A percentile compares a stretch with the other conserved stretches of the same genome.
These are phyloP conservation scores for Beauveria varroae DNA, from an alignment of 2,329 filamentous ascomycete species.

Conservation along the genomic window DNA sequence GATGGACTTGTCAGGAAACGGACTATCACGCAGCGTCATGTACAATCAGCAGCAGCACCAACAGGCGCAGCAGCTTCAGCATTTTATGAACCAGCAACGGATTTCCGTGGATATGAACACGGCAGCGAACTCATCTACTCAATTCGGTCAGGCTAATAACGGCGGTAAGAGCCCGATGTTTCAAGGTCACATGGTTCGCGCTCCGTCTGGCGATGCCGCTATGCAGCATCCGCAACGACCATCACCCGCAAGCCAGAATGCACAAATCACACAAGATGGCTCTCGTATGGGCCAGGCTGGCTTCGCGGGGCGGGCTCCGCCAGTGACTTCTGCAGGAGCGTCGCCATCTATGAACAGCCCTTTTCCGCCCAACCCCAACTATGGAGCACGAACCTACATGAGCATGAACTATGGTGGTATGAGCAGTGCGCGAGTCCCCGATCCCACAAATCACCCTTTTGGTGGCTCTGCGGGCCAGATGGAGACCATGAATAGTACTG, in stretches of 20 bases:
- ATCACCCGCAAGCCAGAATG: slow-evolving; percentile 1
- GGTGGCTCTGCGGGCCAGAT: slow-evolving; percentile 7
- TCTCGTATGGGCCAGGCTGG: neutral
- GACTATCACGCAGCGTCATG: slow-evolving; percentile 1
- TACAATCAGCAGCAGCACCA: slow-evolving; percentile 10
- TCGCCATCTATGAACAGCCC: slow-evolving; percentile 8
- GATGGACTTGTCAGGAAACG: slow-evolving; percentile 6
- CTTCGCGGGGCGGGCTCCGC: neutral
- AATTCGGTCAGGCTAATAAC: neutral
- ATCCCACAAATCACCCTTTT: slow-evolving; percentile 3
- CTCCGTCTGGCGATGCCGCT: slow-evolving; percentile 1
- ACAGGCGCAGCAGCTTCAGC: slow-evolving; percentile 10
- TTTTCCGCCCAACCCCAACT: slow-evolving; percentile 3
- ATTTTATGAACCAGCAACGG: slow-evolving; percentile 11
- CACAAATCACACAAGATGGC: slow-evolving; percentile 2
- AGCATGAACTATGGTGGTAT: slow-evolving; percentile 4
- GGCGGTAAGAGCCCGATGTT: slow-evolving; percentile 10
- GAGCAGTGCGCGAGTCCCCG: neutral
- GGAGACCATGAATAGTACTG: neutral
- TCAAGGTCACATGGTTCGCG: slow-evolving; percentile 7
- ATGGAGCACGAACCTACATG: slow-evolving; percentile 7
- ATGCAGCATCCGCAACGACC: slow-evolving; percentile 10
- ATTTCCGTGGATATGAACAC: slow-evolving; percentile 7
- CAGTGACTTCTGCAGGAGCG: neutral
- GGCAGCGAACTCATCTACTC: neutral